Percentiles rank a stretch among this genome's conserved stretches.
These are phyloP conservation scores for Graphilbum fragrans DNA, from an alignment of 2,329 filamentous ascomycete species.

Conservation along the genomic window DNA sequence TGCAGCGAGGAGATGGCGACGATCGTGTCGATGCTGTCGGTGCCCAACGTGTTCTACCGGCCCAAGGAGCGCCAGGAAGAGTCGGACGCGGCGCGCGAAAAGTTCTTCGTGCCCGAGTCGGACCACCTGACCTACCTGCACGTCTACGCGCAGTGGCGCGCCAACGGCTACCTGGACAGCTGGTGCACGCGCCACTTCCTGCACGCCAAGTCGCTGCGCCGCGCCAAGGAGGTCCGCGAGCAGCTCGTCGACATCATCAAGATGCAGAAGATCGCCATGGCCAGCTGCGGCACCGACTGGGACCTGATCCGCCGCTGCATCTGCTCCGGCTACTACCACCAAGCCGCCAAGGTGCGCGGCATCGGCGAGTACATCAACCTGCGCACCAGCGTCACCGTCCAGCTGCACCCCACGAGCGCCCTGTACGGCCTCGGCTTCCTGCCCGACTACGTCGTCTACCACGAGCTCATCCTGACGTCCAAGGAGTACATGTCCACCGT, in stretches of 20 bases:
- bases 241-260: slow-evolving; percentile 91
- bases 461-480: slow-evolving; percentile 90
- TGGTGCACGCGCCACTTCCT: slow-evolving; percentile 94
- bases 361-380: slow-evolving; percentile 97
- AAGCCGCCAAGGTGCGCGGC: slow-evolving; percentile 90
- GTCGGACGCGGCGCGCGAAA: slow-evolving; percentile 87
- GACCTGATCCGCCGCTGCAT: slow-evolving; percentile 93
- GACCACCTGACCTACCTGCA: slow-evolving; percentile 93
- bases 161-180: slow-evolving; percentile 76
- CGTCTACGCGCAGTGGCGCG: slow-evolving; percentile 90
- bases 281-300: slow-evolving; percentile 92
- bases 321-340: slow-evolving; percentile 95
- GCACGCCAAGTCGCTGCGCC: slow-evolving; percentile 83
- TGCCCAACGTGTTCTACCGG: slow-evolving; percentile 92
- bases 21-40: slow-evolving; percentile 95
- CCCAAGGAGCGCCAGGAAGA: slow-evolving; percentile 96
- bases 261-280: slow-evolving; percentile 78
- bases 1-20: slow-evolving; percentile 98
- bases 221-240: slow-evolving; percentile 87
- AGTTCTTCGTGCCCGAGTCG: slow-evolving; percentile 96
- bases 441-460: slow-evolving; percentile 94
- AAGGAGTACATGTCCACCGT: slow-evolving; percentile 99
- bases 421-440: slow-evolving; percentile 88
- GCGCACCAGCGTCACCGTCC: slow-evolving; percentile 84
- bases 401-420: slow-evolving; percentile 86